Conservation (phyloP, 495 filamentous ascomycete genomes). For the Talaromyces trachyspermus region DNA sequence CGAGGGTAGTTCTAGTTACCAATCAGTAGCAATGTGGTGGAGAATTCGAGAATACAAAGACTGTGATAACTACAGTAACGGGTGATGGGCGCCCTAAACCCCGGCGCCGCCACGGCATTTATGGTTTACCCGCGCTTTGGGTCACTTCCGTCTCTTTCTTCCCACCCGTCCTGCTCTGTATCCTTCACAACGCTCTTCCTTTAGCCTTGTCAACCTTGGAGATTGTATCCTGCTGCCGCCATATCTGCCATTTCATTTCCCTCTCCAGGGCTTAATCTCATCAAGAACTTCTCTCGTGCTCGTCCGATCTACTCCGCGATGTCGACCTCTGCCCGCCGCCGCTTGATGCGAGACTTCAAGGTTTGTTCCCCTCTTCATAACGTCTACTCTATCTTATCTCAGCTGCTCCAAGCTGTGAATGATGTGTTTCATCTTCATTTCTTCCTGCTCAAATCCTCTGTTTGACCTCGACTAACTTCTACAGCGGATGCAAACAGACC, state of each 20-base stretch:
- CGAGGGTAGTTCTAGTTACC: too few relatives aligned
- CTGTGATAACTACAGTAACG: too few relatives aligned
- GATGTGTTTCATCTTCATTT: background rate
- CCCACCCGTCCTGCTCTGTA: too few relatives aligned
- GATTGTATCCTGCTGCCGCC: background rate
- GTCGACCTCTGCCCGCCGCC: slow-evolving; percentile 90
- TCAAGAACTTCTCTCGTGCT: background rate
- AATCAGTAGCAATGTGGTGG: too few relatives aligned
- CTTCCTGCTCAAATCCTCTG: slow-evolving; percentile 2
- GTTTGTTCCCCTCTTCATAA: slow-evolving; percentile 39
- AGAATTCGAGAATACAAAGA: too few relatives aligned
- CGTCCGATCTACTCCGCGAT: slow-evolving; percentile 39
- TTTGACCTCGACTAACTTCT: background rate
- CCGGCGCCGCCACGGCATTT: too few relatives aligned
- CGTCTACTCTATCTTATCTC: too few relatives aligned
- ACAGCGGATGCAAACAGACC: slow-evolving; percentile 98
- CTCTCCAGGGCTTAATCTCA: background rate
- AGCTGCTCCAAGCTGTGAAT: too few relatives aligned
- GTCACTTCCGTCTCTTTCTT: background rate
- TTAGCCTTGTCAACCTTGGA: background rate
- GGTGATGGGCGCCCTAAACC: too few relatives aligned
- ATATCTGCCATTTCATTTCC: background rate
- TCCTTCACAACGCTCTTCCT: background rate
- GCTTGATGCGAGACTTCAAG: slow-evolving; percentile 98
- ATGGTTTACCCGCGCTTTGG: background rate